A percentile compares a stretch with the other conserved stretches of the same genome.
Conservation (phyloP, 2,329 filamentous ascomycete genomes). For the Coniella lustricola region DNA sequence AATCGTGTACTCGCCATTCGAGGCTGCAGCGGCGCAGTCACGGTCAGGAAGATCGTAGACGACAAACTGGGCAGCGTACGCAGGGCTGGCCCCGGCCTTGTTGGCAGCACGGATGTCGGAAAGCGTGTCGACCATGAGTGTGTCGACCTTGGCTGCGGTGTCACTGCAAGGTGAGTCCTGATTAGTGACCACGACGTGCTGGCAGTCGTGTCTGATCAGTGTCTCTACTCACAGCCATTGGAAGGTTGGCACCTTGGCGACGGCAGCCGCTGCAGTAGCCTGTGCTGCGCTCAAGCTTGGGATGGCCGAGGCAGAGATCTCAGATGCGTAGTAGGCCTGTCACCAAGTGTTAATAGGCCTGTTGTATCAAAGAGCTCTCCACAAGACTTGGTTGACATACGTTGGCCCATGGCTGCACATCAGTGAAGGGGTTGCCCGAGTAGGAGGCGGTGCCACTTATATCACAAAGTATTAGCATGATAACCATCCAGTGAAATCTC, state of each 20-base stretch:
- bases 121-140: slow-evolving; percentile 37
- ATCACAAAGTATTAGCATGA: neutral
- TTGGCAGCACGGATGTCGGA: slow-evolving; percentile 28
- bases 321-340: slow-evolving; percentile 41
- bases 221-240: slow-evolving; percentile 45
- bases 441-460: slow-evolving; percentile 30
- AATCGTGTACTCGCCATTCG: slow-evolving; percentile 49
- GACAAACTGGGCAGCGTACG: slow-evolving; percentile 43
- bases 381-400: slow-evolving; percentile 9
- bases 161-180: slow-evolving; percentile 38
- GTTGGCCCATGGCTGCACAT: slow-evolving; percentile 47
- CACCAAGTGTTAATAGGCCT: neutral
- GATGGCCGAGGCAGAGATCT: slow-evolving; percentile 49
- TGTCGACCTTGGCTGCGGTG: slow-evolving; percentile 39
- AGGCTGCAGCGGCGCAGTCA: slow-evolving; percentile 50
- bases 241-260: slow-evolving; percentile 46
- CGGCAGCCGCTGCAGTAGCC: slow-evolving; percentile 43
- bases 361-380: too few relatives aligned
- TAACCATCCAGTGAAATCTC: neutral
- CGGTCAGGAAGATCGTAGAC: slow-evolving; percentile 53
- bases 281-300: slow-evolving; percentile 52
- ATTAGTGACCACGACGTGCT: too few relatives aligned
- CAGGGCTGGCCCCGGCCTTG: slow-evolving; percentile 18
- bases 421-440: slow-evolving; percentile 47
- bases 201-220: too few relatives aligned